Evolutionary conservation across 2,329 filamentous ascomycete genomes (phyloP), one percentile per base, ranked within the genome.

Genomic region (Cadophora malorum): DNA sequence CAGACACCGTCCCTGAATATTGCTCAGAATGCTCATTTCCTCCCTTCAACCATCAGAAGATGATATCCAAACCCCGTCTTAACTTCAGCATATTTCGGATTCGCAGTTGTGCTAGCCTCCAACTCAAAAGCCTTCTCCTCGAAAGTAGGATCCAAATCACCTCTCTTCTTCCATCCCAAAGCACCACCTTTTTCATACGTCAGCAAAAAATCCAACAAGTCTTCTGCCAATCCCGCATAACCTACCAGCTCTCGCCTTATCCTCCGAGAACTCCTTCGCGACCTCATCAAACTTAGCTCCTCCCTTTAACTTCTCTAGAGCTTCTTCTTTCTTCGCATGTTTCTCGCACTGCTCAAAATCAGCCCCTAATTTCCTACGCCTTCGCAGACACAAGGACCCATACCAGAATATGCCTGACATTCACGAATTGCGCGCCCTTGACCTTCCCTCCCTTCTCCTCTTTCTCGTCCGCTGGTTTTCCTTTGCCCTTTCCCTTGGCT

Each of bases 51-150:
- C 88, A 94, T 93, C 72, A 94, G 87, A 71, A 94, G 88, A 78
- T 94, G 91, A 81, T 94, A 94, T 0, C 91, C 92, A 79, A 91
- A 90, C 0, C 82, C 84, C 1, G 91, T 94, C 83, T 92, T 93
- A 25, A 84, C 89, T 80, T 93, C 90, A 1, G 83, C 91, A 76
- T 86, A 85, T 76, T 88, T 90, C 1, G 91, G 90, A 67, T 80
- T 88, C 14, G 78, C 82, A 14, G 88, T 89, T 9, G 88, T 89
- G 75, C 90, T 92, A 1, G 85, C 80, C 73, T 90, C 87, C 45
- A 94, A 82, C 31, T 84, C 86, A 78, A 89, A 94, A 9, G 91
- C 92, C 10, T 91, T 86, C 69, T 88, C 87, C 75, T 92, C 91
- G 74, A 95, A 94, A 47, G 88, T 85, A 9, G 86, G 83, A 72